A percentile compares a stretch with the other conserved stretches of the same genome.
Conservation (phyloP, 2,329 filamentous ascomycete genomes). For the Epichloe brachyelytri region DNA sequence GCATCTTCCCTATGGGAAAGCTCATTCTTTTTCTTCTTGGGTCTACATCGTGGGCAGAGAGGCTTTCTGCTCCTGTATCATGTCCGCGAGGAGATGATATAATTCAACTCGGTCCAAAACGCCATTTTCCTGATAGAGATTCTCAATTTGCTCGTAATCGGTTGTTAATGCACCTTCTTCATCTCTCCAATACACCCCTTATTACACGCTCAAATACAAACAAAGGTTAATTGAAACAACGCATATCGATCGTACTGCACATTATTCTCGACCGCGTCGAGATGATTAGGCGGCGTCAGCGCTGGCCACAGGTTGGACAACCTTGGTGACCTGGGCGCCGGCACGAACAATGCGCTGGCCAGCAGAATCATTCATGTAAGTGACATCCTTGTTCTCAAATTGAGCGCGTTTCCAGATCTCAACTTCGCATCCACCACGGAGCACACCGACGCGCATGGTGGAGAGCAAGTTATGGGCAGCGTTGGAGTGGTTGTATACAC, state of each 20-base stretch:
- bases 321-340: slow-evolving; percentile 73
- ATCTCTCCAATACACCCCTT: background rate
- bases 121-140: slow-evolving; percentile 2
- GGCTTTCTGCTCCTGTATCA: background rate
- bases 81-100: background rate
- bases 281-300: slow-evolving; percentile 62
- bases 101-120: slow-evolving; percentile 3
- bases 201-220: slow-evolving; percentile 3
- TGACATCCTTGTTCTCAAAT: slow-evolving; percentile 71
- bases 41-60: background rate
- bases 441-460: slow-evolving; percentile 78
- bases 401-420: slow-evolving; percentile 88
- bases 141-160: background rate
- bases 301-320: slow-evolving; percentile 64
- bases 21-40: background rate
- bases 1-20: background rate
- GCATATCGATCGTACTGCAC: background rate
- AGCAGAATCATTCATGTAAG: slow-evolving; percentile 65
- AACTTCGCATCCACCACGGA: slow-evolving; percentile 76
- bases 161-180: background rate
- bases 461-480: slow-evolving; percentile 80
- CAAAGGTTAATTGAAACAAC: background rate
- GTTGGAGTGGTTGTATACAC: slow-evolving; percentile 82
- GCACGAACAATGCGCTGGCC: slow-evolving; percentile 78
- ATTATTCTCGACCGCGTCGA: background rate